These are phyloP conservation scores for Daldinia loculata DNA, from an alignment of 495 filamentous ascomycete species.

Conservation along the genomic window DNA sequence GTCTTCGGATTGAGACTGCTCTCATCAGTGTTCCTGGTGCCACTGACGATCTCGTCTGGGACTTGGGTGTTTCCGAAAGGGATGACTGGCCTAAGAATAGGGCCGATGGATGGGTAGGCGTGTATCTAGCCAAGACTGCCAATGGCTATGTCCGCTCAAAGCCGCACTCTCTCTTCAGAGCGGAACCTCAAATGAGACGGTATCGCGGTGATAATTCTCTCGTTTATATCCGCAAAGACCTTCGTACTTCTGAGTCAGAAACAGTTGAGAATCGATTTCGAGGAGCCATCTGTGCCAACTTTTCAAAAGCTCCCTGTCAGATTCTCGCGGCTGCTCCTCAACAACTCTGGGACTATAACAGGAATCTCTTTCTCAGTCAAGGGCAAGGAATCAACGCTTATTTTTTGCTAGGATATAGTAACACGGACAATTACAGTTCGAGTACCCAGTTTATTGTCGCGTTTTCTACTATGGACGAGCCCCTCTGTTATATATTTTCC, in stretches of 20 bases:
- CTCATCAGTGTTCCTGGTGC: neutral
- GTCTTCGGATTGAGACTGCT: neutral
- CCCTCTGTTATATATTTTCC: neutral
- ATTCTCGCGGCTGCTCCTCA: neutral
- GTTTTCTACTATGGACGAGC: constrained; percentile 1
- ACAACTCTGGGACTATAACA: constrained; percentile 5
- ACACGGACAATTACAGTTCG: neutral
- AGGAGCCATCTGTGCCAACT: neutral
- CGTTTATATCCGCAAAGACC: neutral
- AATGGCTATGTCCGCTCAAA: neutral
- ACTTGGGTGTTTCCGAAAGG: neutral
- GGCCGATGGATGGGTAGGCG: neutral
- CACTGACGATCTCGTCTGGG: neutral
- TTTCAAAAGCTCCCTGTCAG: neutral
- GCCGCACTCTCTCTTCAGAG: neutral
- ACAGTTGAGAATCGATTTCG: neutral
- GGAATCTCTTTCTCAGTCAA: neutral
- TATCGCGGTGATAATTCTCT: neutral
- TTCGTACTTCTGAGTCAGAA: neutral
- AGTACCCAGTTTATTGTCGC: neutral
- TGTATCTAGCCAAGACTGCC: neutral
- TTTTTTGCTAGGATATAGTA: neutral
- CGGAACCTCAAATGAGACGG: neutral
- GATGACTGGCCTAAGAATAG: neutral
- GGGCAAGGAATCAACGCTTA: constrained; percentile 3